Percentiles rank a stretch among this genome's conserved stretches.
phyloP scores from a whole-genome alignment of 805 yeast genomes.

The Cyberlindnera amylophila region DNA sequence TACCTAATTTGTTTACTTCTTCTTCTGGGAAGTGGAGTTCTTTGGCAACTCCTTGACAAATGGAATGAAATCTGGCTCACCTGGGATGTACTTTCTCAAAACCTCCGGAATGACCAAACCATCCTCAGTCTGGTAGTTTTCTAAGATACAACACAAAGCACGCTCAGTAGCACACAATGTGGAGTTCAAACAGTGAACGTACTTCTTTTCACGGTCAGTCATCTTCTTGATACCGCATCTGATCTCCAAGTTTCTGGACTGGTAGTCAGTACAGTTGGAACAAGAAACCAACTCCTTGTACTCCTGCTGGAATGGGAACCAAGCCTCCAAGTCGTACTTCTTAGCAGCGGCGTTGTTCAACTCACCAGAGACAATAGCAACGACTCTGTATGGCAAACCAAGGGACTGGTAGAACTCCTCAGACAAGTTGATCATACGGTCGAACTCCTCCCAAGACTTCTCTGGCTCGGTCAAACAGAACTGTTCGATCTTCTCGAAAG shows the following conservation, averaged over 20 bases:
- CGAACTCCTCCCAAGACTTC: conserved; percentile 96
- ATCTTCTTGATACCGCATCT: conserved; percentile 97
- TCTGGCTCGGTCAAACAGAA: conserved; percentile 95
- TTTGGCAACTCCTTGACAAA: conserved; percentile 88
- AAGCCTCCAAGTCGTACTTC: conserved; percentile 97
- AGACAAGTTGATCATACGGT: conserved; percentile 84
- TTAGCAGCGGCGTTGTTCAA: conserved; percentile 98
- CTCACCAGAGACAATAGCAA: conserved; percentile 97
- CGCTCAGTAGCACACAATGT: conserved; percentile 98
- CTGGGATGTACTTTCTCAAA: conserved; percentile 93
- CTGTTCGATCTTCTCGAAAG: conserved; percentile 97
- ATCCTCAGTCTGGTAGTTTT: conserved; percentile 96
- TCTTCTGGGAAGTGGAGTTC: conserved; percentile 80
- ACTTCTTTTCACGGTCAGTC: conserved; percentile 93
- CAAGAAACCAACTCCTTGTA: conserved; percentile 97
- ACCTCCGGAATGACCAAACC: conserved; percentile 94
- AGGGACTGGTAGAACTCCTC: conserved; percentile 92
- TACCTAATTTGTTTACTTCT: conserved; percentile 30
- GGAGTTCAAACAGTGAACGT: conserved; percentile 97
- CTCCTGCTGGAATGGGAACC: conserved; percentile 99
- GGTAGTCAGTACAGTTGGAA: conserved; percentile 99
- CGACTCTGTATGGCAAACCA: conserved; percentile 93
- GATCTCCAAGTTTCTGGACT: conserved; percentile 96
- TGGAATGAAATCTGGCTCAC: conserved; percentile 96
- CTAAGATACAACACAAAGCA: conserved; percentile 94